A percentile compares a stretch with the other conserved stretches of the same genome.
Evolutionary conservation across 192 early-diverging fungal species (phyloP).

Genomic region (Coemansia sp.): DNA sequence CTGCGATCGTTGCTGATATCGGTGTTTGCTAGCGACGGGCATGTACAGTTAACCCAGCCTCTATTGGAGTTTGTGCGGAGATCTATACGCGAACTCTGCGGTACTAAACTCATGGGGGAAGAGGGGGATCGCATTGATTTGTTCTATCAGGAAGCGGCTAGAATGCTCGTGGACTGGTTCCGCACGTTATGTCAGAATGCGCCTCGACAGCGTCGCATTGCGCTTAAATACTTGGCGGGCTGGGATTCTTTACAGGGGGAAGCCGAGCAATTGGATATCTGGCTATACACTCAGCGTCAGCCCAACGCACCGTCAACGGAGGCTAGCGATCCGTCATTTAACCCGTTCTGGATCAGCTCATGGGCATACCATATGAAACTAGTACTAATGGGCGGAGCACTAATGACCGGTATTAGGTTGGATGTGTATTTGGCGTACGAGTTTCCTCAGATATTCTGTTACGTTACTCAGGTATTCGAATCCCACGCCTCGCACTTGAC

Average conservation of each 20-base stretch:
- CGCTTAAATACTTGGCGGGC: constrained; percentile 25
- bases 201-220: constrained; percentile 37
- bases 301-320: not conserved
- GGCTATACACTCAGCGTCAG: constrained; percentile 14
- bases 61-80: constrained; percentile 18
- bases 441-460: constrained; percentile 34
- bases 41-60: constrained; percentile 21
- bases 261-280: constrained; percentile 43
- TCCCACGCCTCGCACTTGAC: constrained; percentile 32
- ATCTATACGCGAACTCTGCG: constrained; percentile 23
- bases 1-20: constrained; percentile 44
- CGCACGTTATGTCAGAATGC: constrained; percentile 45
- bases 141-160: constrained; percentile 26
- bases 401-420: constrained; percentile 35
- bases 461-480: constrained; percentile 32
- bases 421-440: constrained; percentile 36
- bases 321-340: constrained; percentile 20
- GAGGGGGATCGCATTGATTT: not conserved
- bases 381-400: constrained; percentile 22
- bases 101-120: not conserved
- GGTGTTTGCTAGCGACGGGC: constrained; percentile 12
- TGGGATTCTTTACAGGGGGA: constrained; percentile 52
- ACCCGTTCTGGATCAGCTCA: constrained; percentile 49
- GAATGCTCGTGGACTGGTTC: constrained; percentile 42
- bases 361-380: constrained; percentile 55